These are phyloP conservation scores for Lotus japonicus DNA, from an alignment of 306 rosid genomes.

Conservation along the genomic window DNA sequence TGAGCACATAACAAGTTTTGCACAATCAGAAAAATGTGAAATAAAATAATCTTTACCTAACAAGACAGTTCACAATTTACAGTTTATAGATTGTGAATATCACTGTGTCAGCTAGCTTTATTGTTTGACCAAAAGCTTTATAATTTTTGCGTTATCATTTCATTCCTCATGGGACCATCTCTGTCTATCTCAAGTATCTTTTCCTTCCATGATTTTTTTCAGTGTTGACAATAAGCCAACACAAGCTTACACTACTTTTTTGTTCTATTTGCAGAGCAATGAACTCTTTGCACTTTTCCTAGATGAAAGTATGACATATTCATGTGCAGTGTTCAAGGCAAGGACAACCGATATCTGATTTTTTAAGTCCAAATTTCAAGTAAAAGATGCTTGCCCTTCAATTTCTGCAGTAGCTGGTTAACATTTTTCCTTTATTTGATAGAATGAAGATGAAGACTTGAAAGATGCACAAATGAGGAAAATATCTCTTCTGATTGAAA, in stretches of 20 bases:
- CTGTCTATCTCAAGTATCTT: neutral
- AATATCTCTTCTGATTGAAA: constrained; percentile 57
- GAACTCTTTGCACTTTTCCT: constrained; percentile 80
- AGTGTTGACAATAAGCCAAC: neutral
- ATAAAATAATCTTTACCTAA: neutral
- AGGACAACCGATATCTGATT: neutral
- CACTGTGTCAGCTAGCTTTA: neutral
- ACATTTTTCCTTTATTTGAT: neutral
- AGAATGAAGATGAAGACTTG: constrained; percentile 68
- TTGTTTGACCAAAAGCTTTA: neutral
- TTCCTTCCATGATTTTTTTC: neutral
- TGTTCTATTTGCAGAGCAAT: constrained; percentile 60
- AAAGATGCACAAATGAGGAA: constrained; percentile 73
- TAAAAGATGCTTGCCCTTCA: neutral
- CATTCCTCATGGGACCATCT: neutral
- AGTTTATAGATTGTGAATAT: neutral
- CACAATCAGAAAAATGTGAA: neutral
- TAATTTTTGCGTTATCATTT: neutral
- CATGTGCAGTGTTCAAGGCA: constrained; percentile 82
- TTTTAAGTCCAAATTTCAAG: neutral
- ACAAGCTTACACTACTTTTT: constrained; percentile 16
- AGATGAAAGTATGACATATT: constrained; percentile 86
- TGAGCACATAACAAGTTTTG: no score
- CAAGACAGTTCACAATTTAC: neutral
- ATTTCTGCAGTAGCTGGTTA: neutral